Percentiles rank a stretch among this genome's conserved stretches.
These are phyloP conservation scores for Endogone sp. DNA, from an alignment of 192 early-diverging fungal species.

Conservation along the genomic window DNA sequence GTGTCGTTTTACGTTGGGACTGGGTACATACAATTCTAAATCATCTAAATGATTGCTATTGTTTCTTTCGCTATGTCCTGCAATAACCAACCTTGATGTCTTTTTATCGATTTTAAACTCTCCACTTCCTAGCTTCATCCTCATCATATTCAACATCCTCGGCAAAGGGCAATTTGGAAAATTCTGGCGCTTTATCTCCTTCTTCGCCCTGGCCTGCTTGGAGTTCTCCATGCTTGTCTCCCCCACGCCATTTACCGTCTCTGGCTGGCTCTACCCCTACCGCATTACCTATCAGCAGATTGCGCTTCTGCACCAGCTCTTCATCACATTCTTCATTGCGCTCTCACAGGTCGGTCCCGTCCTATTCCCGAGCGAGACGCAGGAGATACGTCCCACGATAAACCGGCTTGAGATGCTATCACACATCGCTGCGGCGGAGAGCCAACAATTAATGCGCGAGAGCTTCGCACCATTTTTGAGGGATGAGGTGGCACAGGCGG, in stretches of 20 bases:
- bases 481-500: conserved; percentile 25
- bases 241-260: not conserved
- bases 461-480: conserved; percentile 35
- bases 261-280: conserved; percentile 19
- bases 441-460: conserved; percentile 20
- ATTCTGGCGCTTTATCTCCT: conserved; percentile 41
- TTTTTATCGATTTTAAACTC: too few relatives aligned
- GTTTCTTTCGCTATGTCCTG: too few relatives aligned
- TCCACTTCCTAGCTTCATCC: conserved; percentile 9
- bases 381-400: conserved; percentile 9
- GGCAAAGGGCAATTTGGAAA: conserved; percentile 46
- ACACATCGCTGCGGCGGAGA: conserved; percentile 28
- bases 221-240: conserved; percentile 37
- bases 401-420: conserved; percentile 31
- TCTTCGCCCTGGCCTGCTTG: conserved; percentile 37
- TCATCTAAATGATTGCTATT: too few relatives aligned
- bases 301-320: conserved; percentile 37
- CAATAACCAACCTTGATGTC: not conserved
- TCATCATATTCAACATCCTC: conserved; percentile 36
- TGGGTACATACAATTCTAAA: conserved; percentile 12
- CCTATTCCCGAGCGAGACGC: conserved; percentile 32
- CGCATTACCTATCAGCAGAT: conserved; percentile 38
- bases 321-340: conserved; percentile 39
- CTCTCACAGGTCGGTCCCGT: conserved; percentile 43
- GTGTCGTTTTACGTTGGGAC: conserved; percentile 36